Conservation (phyloP, 169 alveolate species). For the Plasmodium knowlesi region DNA sequence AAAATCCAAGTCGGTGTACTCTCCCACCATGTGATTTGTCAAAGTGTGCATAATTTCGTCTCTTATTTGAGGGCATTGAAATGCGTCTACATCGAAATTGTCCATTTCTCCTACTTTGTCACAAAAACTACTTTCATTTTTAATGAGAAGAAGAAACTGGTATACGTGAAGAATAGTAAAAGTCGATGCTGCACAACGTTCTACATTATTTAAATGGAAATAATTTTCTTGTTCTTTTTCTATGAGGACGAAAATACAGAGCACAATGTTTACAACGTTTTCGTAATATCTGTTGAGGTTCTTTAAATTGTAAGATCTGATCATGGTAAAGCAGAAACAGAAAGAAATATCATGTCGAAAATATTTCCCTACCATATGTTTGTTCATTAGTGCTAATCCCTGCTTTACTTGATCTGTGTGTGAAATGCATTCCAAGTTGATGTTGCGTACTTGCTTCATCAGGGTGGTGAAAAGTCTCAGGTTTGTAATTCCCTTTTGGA, state of each 20-base stretch:
- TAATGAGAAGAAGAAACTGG: conserved; percentile 14
- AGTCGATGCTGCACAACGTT: background rate
- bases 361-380: background rate
- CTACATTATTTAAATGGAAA: conserved; percentile 13
- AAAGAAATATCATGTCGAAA: background rate
- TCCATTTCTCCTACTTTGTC: conserved; percentile 37
- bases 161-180: conserved; percentile 25
- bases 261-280: conserved; percentile 36
- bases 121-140: conserved; percentile 24
- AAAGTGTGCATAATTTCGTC: conserved; percentile 7
- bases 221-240: conserved; percentile 45
- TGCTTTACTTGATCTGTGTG: conserved; percentile 1
- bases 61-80: background rate
- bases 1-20: conserved; percentile 11
- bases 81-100: background rate
- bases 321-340: conserved; percentile 4
- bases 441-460: background rate
- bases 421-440: background rate
- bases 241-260: conserved; percentile 18
- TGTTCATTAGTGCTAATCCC: background rate
- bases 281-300: conserved; percentile 22
- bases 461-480: background rate
- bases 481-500: conserved; percentile 13
- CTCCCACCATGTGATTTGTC: background rate
- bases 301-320: conserved; percentile 39